Evolutionary conservation across 208 protist species (phyloP).

Genomic region (Sergeia podlipaevii): DNA sequence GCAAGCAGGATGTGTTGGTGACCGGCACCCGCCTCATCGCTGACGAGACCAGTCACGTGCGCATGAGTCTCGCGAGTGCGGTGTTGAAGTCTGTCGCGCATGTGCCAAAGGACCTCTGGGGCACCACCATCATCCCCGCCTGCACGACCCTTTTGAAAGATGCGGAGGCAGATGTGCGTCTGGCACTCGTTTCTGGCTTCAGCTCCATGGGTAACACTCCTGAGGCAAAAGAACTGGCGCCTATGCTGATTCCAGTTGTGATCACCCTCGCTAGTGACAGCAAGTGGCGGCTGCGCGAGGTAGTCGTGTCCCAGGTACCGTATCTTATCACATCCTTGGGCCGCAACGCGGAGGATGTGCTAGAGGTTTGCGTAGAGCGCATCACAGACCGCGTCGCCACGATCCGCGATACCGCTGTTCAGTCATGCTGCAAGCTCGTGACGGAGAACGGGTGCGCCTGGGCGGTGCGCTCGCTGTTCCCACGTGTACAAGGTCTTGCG

Average conservation of each 20-base stretch:
- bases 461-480: slow-evolving; percentile 58
- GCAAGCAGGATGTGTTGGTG: slow-evolving; percentile 68
- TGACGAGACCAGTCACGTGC: slow-evolving; percentile 73
- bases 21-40: slow-evolving; percentile 66
- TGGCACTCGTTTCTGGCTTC: slow-evolving; percentile 84
- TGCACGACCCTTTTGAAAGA: slow-evolving; percentile 80
- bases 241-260: slow-evolving; percentile 79
- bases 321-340: slow-evolving; percentile 79
- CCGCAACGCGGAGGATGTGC: slow-evolving; percentile 60
- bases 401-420: slow-evolving; percentile 77
- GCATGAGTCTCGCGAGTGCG: slow-evolving; percentile 82
- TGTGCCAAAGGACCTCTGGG: slow-evolving; percentile 75
- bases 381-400: slow-evolving; percentile 82
- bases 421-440: slow-evolving; percentile 80
- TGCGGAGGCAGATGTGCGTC: slow-evolving; percentile 75
- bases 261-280: slow-evolving; percentile 69
- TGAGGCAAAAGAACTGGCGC: slow-evolving; percentile 81
- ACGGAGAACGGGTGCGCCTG: slow-evolving; percentile 58
- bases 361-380: slow-evolving; percentile 75
- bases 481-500: slow-evolving; percentile 51
- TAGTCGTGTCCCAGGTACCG: slow-evolving; percentile 80
- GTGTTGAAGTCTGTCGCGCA: slow-evolving; percentile 76
- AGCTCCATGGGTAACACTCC: slow-evolving; percentile 81
- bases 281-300: slow-evolving; percentile 87
- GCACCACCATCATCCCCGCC: slow-evolving; percentile 59